Evolutionary conservation across 2,329 filamentous ascomycete genomes (phyloP).

Genomic region (Alternaria rosae): DNA sequence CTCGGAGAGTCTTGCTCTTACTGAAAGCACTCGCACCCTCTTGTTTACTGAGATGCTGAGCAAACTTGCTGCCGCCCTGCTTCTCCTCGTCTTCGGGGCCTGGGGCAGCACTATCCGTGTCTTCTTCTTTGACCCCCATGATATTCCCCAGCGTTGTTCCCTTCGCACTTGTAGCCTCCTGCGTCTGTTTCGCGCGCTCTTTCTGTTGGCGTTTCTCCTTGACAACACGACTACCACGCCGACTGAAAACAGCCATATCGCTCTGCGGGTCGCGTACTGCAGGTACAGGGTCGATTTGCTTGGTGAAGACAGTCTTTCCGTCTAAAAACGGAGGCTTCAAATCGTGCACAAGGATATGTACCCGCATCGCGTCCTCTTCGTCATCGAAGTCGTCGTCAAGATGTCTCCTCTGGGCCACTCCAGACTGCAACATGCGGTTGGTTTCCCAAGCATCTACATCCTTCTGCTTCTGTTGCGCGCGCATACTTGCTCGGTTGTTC

Average conservation of each 20-base stretch:
- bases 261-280: slow-evolving; percentile 94
- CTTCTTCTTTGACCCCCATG: slow-evolving; percentile 93
- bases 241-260: slow-evolving; percentile 97
- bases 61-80: slow-evolving; percentile 78
- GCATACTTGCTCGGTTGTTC: slow-evolving; percentile 72
- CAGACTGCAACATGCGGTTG: slow-evolving; percentile 96
- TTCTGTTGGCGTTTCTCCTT: slow-evolving; percentile 90
- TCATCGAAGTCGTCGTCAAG: slow-evolving; percentile 83
- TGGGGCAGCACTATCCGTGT: slow-evolving; percentile 83
- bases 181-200: slow-evolving; percentile 91
- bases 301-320: slow-evolving; percentile 94
- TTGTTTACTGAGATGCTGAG: slow-evolving; percentile 85
- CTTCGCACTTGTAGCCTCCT: slow-evolving; percentile 90
- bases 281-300: slow-evolving; percentile 92
- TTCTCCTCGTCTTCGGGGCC: slow-evolving; percentile 75
- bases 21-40: slow-evolving; percentile 89
- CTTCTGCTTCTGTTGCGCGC: slow-evolving; percentile 84
- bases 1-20: slow-evolving; percentile 84
- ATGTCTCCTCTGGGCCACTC: slow-evolving; percentile 88
- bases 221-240: slow-evolving; percentile 93
- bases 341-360: slow-evolving; percentile 93
- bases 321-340: slow-evolving; percentile 93
- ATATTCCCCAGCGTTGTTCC: slow-evolving; percentile 93
- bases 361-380: slow-evolving; percentile 86
- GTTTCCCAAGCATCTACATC: slow-evolving; percentile 99